phyloP scores from a whole-genome alignment of 2,329 filamentous ascomycete species.

The Diaporthe sp. region DNA sequence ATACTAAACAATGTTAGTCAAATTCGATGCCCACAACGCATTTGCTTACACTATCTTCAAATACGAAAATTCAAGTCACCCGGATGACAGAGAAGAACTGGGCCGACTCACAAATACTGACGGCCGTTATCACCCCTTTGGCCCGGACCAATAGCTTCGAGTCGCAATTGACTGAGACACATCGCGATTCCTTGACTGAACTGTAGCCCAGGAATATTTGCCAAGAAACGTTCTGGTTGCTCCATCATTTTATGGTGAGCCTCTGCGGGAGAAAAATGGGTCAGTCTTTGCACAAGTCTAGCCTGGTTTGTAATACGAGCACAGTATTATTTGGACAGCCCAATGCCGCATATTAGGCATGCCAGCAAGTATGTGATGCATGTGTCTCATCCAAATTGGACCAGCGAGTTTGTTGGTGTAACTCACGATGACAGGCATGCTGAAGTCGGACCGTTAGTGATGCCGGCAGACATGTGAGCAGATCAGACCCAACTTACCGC shows the following conservation, averaged over 20 bases:
- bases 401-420: background rate
- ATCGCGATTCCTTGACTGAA: rapidly evolving
- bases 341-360: background rate
- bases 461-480: background rate
- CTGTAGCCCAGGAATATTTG: background rate
- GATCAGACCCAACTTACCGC: background rate
- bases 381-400: no score
- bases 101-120: constrained; percentile 2
- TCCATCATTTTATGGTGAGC: background rate
- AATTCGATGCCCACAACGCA: background rate
- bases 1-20: background rate
- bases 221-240: background rate
- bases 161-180: background rate
- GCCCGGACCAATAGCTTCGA: background rate
- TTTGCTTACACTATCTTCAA: background rate
- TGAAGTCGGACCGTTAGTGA: background rate
- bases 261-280: background rate
- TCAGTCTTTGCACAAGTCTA: background rate
- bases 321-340: no score
- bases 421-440: constrained; percentile 1
- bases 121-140: background rate
- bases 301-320: background rate
- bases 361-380: background rate
- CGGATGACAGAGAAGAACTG: background rate
- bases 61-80: background rate